phyloP scores from a whole-genome alignment of 345 rosid genomes.

The Xanthoceras sorbifolium region DNA sequence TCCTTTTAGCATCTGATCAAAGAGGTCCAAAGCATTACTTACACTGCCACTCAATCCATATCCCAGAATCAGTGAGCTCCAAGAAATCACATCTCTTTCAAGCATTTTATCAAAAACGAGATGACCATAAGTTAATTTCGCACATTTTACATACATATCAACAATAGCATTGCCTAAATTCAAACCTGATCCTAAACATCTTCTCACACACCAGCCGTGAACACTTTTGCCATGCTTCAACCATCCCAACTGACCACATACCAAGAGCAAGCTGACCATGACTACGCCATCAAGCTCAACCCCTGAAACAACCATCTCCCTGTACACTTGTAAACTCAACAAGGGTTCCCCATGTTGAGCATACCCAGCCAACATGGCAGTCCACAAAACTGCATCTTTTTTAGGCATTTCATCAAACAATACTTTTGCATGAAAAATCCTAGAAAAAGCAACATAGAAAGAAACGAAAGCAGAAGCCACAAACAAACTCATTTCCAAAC shows the following conservation, averaged over 20 bases:
- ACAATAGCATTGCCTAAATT: slow-evolving; percentile 57
- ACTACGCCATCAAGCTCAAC: slow-evolving; percentile 58
- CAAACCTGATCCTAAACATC: slow-evolving; percentile 42
- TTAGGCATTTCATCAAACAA: slow-evolving; percentile 56
- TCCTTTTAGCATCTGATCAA: slow-evolving; percentile 40
- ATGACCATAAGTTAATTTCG: slow-evolving; percentile 35
- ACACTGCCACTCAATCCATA: slow-evolving; percentile 56
- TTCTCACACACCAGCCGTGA: slow-evolving; percentile 66
- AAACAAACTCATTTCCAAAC: slow-evolving; percentile 44
- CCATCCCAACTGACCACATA: slow-evolving; percentile 53
- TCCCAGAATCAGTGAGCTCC: slow-evolving; percentile 68
- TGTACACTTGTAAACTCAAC: slow-evolving; percentile 44
- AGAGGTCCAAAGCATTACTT: slow-evolving; percentile 35
- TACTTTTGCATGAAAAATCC: slow-evolving; percentile 34
- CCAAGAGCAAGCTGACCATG: slow-evolving; percentile 61
- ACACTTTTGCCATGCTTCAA: slow-evolving; percentile 59
- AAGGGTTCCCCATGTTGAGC: slow-evolving; percentile 53
- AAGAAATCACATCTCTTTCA: slow-evolving; percentile 55
- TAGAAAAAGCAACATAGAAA: slow-evolving; percentile 37
- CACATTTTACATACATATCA: slow-evolving; percentile 61
- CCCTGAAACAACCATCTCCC: slow-evolving; percentile 42
- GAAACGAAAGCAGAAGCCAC: slow-evolving; percentile 57
- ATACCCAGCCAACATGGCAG: slow-evolving; percentile 67
- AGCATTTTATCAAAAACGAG: slow-evolving; percentile 44
- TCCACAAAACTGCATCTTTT: slow-evolving; percentile 60